These are phyloP conservation scores for Venturia oleaginea DNA, from an alignment of 2,329 filamentous ascomycete species.

Conservation along the genomic window DNA sequence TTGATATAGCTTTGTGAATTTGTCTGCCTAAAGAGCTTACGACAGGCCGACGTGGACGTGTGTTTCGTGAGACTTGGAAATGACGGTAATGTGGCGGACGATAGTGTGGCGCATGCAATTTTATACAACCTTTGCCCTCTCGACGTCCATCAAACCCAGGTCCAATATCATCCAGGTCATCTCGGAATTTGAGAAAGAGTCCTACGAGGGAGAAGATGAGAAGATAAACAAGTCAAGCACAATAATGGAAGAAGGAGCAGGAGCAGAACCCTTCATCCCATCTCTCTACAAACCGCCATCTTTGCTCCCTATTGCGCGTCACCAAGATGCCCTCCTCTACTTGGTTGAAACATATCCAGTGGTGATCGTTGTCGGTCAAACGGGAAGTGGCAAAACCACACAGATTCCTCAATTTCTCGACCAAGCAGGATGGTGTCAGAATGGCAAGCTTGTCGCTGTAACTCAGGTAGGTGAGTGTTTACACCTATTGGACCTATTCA, in stretches of 20 bases:
- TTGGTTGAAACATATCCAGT: constrained; percentile 76
- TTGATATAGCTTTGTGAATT: not conserved
- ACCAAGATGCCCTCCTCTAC: constrained; percentile 73
- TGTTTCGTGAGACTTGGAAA: not conserved
- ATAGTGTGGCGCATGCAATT: not conserved
- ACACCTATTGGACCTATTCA: constrained; percentile 1
- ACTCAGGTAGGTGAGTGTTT: constrained; percentile 62
- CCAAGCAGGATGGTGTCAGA: constrained; percentile 76
- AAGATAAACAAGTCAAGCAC: not conserved
- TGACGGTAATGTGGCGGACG: not conserved
- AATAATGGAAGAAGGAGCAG: not conserved
- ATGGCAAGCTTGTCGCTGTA: constrained; percentile 75
- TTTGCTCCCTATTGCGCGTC: constrained; percentile 77
- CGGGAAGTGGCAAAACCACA: constrained; percentile 90
- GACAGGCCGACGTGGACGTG: not conserved
- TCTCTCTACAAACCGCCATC: constrained; percentile 77
- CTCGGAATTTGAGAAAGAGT: not conserved
- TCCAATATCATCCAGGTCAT: not conserved
- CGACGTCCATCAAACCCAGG: not conserved
- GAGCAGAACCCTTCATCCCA: constrained; percentile 25
- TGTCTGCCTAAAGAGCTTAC: constrained; percentile 11
- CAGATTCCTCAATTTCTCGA: constrained; percentile 90
- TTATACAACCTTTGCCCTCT: not conserved
- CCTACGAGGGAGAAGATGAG: not conserved
- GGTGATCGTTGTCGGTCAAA: constrained; percentile 86